Conservation (phyloP, 495 filamentous ascomycete species). For the Xylaria nigripes region DNA sequence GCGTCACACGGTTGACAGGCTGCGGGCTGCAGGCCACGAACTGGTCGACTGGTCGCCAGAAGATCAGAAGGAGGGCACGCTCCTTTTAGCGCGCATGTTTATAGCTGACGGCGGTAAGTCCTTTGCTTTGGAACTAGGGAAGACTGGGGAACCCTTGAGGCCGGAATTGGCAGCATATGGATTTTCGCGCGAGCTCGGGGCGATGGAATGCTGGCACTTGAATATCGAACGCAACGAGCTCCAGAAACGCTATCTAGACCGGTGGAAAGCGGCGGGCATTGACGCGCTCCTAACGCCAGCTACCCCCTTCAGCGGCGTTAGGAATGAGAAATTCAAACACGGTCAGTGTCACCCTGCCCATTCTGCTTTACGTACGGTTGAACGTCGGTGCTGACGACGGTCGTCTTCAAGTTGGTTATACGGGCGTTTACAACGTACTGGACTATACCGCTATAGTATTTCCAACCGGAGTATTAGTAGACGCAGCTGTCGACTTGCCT, state of each 20-base stretch:
- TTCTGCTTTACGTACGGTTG: neutral
- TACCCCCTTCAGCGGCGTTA: slow-evolving; percentile 64
- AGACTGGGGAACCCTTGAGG: slow-evolving; percentile 65
- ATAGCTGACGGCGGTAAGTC: slow-evolving; percentile 72
- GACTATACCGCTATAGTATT: slow-evolving; percentile 30
- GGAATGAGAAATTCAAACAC: slow-evolving; percentile 69
- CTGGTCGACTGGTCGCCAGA: slow-evolving; percentile 56
- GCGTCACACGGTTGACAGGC: slow-evolving; percentile 49
- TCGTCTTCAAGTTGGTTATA: slow-evolving; percentile 57
- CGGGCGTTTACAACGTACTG: slow-evolving; percentile 55
- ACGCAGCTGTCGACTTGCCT: slow-evolving; percentile 53
- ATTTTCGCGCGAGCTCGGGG: slow-evolving; percentile 57
- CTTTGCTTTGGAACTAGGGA: slow-evolving; percentile 62
- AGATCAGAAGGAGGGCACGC: slow-evolving; percentile 54
- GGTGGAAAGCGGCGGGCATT: slow-evolving; percentile 59
- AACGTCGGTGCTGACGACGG: neutral
- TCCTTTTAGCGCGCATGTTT: slow-evolving; percentile 65
- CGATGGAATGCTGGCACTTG: slow-evolving; percentile 64
- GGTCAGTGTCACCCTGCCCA: slow-evolving; percentile 27
- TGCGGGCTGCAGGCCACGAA: slow-evolving; percentile 63
- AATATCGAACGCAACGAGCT: slow-evolving; percentile 61
- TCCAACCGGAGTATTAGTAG: slow-evolving; percentile 62
- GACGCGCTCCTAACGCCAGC: slow-evolving; percentile 67
- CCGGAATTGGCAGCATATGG: slow-evolving; percentile 52
- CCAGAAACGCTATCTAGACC: slow-evolving; percentile 64